These are phyloP conservation scores for Pascua guehoae DNA, from an alignment of 1,284 basidiomycete species.

Conservation along the genomic window DNA sequence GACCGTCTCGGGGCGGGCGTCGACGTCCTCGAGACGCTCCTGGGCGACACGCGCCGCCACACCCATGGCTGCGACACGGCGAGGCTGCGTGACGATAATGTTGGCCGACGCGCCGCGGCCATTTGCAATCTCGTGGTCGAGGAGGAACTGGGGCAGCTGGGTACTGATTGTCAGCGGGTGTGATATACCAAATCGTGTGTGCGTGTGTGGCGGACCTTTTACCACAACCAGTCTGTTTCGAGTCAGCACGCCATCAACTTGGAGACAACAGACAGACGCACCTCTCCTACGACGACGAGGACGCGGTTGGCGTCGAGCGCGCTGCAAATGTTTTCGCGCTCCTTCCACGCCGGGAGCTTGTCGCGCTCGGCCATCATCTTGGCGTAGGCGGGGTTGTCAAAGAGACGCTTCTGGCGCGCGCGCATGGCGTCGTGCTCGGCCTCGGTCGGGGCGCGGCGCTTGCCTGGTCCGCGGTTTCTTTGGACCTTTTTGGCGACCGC, in stretches of 20 bases:
- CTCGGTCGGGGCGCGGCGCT: constrained; percentile 53
- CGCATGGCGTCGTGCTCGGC: constrained; percentile 61
- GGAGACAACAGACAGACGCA: no score
- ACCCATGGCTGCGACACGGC: constrained; percentile 83
- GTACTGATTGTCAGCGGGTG: constrained; percentile 20
- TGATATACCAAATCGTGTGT: no score
- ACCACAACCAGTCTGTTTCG: constrained; percentile 64
- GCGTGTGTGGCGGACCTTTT: constrained; percentile 59
- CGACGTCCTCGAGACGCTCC: constrained; percentile 72
- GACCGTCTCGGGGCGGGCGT: constrained; percentile 59
- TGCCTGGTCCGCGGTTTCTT: constrained; percentile 5
- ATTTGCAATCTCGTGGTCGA: constrained; percentile 70
- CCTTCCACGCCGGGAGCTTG: constrained; percentile 71
- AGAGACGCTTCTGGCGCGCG: constrained; percentile 50
- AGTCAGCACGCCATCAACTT: no score
- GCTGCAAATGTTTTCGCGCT: constrained; percentile 62
- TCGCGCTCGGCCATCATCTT: constrained; percentile 60
- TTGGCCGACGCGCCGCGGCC: constrained; percentile 65
- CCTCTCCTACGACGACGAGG: constrained; percentile 75
- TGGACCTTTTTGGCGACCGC: constrained; percentile 5
- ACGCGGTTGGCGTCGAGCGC: constrained; percentile 63
- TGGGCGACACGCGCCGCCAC: constrained; percentile 82
- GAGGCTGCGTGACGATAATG: constrained; percentile 86
- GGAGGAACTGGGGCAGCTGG: constrained; percentile 78
- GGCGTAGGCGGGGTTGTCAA: constrained; percentile 56